Evolutionary conservation across 1,284 basidiomycete species (phyloP), one percentile per base, ranked within the genome.

Genomic region (Hypsizygus ulmarius): DNA sequence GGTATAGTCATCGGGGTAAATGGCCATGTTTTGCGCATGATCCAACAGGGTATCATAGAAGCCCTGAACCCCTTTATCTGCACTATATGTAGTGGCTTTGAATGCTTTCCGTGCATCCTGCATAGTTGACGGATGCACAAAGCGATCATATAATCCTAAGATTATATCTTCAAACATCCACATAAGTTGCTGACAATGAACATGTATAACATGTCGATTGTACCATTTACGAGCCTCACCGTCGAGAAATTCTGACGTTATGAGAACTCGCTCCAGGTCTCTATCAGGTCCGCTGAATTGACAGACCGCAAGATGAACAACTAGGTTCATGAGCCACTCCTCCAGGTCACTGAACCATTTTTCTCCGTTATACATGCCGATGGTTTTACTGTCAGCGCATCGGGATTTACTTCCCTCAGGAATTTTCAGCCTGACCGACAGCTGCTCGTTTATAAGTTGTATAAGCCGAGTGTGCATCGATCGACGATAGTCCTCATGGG

Each of bases 131-230:
- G 57, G 33, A 27, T 55, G 53, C 5, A 60, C 47, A 45, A 55
- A 60, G 10, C 50, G 43, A 28, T 56, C 49, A 43, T 52, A 59
- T 32, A 59, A 28, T 25, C 46, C 53, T 27, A 49, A 19, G 3
- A 60, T 52, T 11, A 52, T 41, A 7, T 53, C 38, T 19, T 53
- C 42, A 36, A 57, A 55, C 0, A 33, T 53, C 57, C 57, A 60
- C 1, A 36, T 1, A 1, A 15, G 15, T 19, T 41, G 28, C 3
- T 29, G 5, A 9, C 53, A 41, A 14, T 55, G 33, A 9, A 46
- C 14, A 12, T 48, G 45, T 1, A 47, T 39, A 4, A 56, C 53
- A 34, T 52, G 36, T 18, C 51, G 39, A n/a, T 50, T 45, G 32
- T 38, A 55, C 50, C 51, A 57, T 7, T 21, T 18, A 0, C 38